phyloP scores from a whole-genome alignment of 352 stramenopile genomes.

The Phytophthora sojae region DNA sequence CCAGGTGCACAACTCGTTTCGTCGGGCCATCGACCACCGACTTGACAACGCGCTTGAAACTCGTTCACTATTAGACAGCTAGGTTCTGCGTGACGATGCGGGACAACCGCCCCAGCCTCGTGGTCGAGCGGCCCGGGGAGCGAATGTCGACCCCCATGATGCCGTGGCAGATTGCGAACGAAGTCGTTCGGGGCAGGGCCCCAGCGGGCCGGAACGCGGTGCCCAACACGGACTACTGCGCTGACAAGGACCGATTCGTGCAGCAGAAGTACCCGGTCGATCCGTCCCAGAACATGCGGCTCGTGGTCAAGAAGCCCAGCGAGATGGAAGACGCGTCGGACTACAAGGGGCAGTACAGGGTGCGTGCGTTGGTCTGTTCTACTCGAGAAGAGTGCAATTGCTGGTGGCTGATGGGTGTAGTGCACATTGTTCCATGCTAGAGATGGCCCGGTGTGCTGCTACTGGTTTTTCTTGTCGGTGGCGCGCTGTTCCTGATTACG shows the following conservation, averaged over 20 bases:
- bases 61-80: not conserved
- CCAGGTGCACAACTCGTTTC: not conserved
- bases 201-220: conserved; percentile 5
- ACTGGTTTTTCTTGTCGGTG: conserved; percentile 48
- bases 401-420: conserved; percentile 7
- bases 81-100: conserved; percentile 20
- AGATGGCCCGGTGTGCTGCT: conserved; percentile 72
- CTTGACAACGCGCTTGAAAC: not conserved
- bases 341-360: conserved; percentile 56
- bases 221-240: conserved; percentile 38
- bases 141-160: conserved; percentile 27
- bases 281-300: conserved; percentile 29
- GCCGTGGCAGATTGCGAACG: conserved; percentile 33
- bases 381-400: conserved; percentile 1
- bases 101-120: conserved; percentile 24
- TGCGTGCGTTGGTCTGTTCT: conserved; percentile 20
- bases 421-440: conserved; percentile 29
- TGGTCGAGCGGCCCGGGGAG: conserved; percentile 21
- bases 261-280: conserved; percentile 21
- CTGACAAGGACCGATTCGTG: conserved; percentile 35
- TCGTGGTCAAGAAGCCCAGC: conserved; percentile 44
- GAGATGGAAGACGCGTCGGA: conserved; percentile 35
- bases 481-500: conserved; percentile 43
- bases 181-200: conserved; percentile 20
- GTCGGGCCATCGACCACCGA: not conserved